phyloP scores from a whole-genome alignment of 2,329 filamentous ascomycete species.

The Colletotrichum chrysophilum region DNA sequence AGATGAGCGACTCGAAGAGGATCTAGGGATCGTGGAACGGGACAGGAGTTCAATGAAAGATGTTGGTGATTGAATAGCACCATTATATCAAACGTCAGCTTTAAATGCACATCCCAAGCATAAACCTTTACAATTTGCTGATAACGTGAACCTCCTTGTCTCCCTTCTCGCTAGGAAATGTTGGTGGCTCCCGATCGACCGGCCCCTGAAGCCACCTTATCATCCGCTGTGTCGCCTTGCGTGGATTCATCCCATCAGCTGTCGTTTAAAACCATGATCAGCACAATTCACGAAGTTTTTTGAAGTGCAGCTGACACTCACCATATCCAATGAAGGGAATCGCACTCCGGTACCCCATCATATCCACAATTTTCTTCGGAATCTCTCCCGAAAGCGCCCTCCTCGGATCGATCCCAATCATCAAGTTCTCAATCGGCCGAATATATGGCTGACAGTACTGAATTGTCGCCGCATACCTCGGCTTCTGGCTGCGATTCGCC shows the following conservation, averaged over 20 bases:
- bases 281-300: too few species aligned
- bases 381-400: constrained; percentile 17
- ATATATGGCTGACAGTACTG: constrained; percentile 46
- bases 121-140: neutral
- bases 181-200: neutral
- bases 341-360: constrained; percentile 29
- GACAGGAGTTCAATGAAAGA: too few species aligned
- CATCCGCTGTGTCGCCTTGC: neutral
- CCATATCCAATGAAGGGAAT: constrained; percentile 26
- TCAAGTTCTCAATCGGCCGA: constrained; percentile 40
- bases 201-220: neutral
- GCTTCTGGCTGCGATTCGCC: constrained; percentile 31
- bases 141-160: neutral
- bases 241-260: neutral
- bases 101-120: neutral
- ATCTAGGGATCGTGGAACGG: too few species aligned
- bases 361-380: constrained; percentile 26
- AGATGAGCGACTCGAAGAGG: too few species aligned
- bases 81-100: neutral
- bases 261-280: neutral
- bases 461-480: constrained; percentile 40
- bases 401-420: constrained; percentile 34
- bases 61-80: neutral
- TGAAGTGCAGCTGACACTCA: neutral
- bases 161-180: neutral